These are phyloP conservation scores for Phascolomyces articulosus DNA, from an alignment of 371 early-diverging fungal species.

Conservation along the genomic window DNA sequence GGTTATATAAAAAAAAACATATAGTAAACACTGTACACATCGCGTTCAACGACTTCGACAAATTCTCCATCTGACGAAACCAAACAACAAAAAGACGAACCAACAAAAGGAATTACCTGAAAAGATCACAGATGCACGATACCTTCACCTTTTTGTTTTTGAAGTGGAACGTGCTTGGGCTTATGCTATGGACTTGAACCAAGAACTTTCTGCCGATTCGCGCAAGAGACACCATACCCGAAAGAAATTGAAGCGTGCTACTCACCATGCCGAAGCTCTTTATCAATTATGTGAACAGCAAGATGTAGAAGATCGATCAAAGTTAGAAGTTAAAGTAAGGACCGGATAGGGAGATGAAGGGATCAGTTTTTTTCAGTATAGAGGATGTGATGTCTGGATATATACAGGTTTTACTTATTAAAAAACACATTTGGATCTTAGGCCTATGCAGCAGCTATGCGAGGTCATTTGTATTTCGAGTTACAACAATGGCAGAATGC, in stretches of 20 bases:
- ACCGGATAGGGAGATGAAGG: not conserved
- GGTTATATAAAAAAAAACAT: too few species aligned
- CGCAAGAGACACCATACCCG: constrained; percentile 73
- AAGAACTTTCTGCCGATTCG: constrained; percentile 61
- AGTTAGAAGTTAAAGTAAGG: constrained; percentile 66
- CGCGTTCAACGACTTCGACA: constrained; percentile 71
- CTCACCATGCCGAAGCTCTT: constrained; percentile 54
- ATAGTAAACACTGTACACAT: constrained; percentile 70
- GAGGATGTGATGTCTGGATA: too few species aligned
- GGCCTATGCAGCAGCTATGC: constrained; percentile 77
- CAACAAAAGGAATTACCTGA: constrained; percentile 52
- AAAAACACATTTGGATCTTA: constrained; percentile 24
- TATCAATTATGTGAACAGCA: constrained; percentile 55
- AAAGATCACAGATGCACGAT: constrained; percentile 52
- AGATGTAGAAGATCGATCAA: constrained; percentile 56
- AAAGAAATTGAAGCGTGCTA: constrained; percentile 67
- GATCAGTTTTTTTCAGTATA: too few species aligned
- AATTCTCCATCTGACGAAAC: constrained; percentile 57
- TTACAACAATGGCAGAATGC: constrained; percentile 73
- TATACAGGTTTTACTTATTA: not conserved
- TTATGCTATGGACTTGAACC: constrained; percentile 79
- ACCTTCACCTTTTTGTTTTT: constrained; percentile 66
- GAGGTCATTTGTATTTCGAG: constrained; percentile 70
- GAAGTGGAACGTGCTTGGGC: constrained; percentile 83
- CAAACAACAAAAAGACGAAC: constrained; percentile 54